phyloP scores from a whole-genome alignment of 2,329 filamentous ascomycete species.

The Botrytis sinoallii region DNA sequence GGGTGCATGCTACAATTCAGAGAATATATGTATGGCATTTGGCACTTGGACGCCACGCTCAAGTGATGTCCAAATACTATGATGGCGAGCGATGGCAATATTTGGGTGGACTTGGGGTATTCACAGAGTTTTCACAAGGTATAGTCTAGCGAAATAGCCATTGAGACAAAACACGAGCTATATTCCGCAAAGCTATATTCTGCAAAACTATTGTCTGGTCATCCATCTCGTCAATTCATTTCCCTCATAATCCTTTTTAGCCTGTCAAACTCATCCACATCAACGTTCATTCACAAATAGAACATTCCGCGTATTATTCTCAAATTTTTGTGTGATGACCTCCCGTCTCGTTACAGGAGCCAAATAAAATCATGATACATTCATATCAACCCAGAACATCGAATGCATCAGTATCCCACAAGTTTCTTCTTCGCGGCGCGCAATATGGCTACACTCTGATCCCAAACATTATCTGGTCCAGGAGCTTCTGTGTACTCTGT shows the following conservation, averaged over 20 bases:
- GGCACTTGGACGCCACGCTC: background rate
- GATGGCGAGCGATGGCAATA: background rate
- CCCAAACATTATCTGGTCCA: slow-evolving; percentile 10
- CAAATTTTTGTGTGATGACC: background rate
- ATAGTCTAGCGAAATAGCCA: background rate
- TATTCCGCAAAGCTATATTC: background rate
- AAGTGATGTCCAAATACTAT: background rate
- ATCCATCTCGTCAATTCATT: background rate
- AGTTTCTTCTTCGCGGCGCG: slow-evolving; percentile 18
- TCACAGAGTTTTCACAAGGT: background rate
- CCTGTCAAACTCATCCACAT: background rate
- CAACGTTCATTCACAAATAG: background rate
- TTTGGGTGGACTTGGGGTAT: background rate
- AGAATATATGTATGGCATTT: background rate
- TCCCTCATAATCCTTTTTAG: background rate
- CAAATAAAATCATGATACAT: background rate
- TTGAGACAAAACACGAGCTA: background rate
- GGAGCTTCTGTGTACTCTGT: background rate
- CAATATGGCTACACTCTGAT: slow-evolving; percentile 18
- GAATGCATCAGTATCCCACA: slow-evolving; percentile 13
- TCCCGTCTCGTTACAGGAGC: background rate
- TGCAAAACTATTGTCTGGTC: too few relatives aligned
- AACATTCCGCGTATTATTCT: background rate
- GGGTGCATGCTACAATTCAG: background rate
- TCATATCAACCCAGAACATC: background rate